Evolutionary conservation across 2,329 filamentous ascomycete genomes (phyloP).

Genomic region (Calonectria pseudoreteaudii): DNA sequence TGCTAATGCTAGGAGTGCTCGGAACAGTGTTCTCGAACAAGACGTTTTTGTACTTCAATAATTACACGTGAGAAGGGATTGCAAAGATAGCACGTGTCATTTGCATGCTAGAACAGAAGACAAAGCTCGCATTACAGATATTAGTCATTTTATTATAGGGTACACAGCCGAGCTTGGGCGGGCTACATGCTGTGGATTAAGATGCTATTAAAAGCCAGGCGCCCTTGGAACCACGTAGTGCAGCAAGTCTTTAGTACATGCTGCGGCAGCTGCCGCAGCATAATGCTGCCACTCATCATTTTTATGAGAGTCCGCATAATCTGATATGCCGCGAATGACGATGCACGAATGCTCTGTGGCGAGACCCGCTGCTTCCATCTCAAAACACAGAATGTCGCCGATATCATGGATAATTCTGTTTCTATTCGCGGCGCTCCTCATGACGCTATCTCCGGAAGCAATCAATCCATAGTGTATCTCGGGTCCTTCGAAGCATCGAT

Average conservation of each 20-base stretch:
- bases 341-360: constrained; percentile 30
- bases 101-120: no score
- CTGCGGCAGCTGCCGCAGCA: constrained; percentile 32
- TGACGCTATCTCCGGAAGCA: constrained; percentile 30
- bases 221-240: not conserved
- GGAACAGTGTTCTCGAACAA: not conserved
- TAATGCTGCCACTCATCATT: constrained; percentile 36
- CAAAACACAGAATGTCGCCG: constrained; percentile 28
- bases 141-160: no score
- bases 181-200: not conserved
- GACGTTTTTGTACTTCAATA: no score
- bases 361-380: constrained; percentile 38
- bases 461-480: constrained; percentile 33
- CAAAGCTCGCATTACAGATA: no score
- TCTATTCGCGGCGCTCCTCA: constrained; percentile 11
- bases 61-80: no score
- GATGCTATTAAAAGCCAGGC: not conserved
- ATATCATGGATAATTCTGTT: not conserved
- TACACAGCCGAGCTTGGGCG: not conserved
- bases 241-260: constrained; percentile 32
- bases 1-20: not conserved
- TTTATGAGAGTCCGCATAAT: constrained; percentile 41
- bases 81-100: no score
- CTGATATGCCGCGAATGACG: constrained; percentile 36
- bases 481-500: constrained; percentile 4